Evolutionary conservation across 202 grass and related monocot genomes (phyloP), one percentile per base, ranked within the genome.

Genomic region (Bolboschoenoplectus hybrid): DNA sequence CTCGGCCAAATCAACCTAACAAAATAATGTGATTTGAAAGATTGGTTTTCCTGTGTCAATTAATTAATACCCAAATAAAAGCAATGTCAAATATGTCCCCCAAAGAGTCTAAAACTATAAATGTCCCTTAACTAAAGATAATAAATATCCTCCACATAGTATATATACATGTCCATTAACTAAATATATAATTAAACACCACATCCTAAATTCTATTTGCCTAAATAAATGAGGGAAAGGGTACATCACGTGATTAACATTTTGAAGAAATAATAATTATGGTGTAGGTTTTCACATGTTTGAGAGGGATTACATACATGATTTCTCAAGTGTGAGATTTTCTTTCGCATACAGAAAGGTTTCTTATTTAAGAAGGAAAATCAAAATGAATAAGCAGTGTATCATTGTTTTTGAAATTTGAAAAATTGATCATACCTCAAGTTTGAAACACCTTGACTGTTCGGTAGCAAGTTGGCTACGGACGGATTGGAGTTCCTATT

Each of bases 361-460:
- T 55, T 55, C 68, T 78, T 57, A 55, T 57, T 56, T 10, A 40
- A 20, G 16, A 52, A 74, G 52, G 46, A 80, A 80, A 80, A n/a
- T 60, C 52, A 58, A 79, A 58, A 58, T 60, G 7, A 58, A 58
- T 11, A 80, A 41, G 74, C 13, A 58, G 40, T 57, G 50, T 13
- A 79, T 41, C 36, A 20, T 43, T 20, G 16, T 80, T 60, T 39
- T 43, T 11, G 2, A 80, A 19, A 14, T 61, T 80, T 11, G 10
- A 79, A 80, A 86, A 20, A 68, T 20, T 53, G 38, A 66, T 5
- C 19, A 4, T 98, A 98, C 95, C 97, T 99, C 97, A 74, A 99
- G 97, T 89, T 99, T 99, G 89, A 99, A 99, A 87, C 97, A 99
- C 86, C 97, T 96, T 58, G 97, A 99, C 75, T 99, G 97, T 88